Evolutionary conservation across 345 rosid genomes (phyloP).

Genomic region (Murraya paniculata): DNA sequence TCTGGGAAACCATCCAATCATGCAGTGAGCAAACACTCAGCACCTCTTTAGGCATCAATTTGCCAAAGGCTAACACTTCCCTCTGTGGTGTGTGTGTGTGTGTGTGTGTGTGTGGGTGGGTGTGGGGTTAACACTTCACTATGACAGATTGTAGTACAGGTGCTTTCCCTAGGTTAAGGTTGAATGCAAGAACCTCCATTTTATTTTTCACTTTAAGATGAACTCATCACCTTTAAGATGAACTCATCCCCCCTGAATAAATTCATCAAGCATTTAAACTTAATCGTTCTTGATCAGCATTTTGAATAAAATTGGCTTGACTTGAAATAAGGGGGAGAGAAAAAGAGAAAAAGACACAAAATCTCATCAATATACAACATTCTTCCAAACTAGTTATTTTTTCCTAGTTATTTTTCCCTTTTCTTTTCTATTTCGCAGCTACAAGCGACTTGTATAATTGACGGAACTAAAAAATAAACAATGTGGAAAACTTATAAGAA

Average conservation of each 20-base stretch:
- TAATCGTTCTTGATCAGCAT: background rate
- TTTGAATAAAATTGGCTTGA: background rate
- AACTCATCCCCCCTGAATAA: background rate
- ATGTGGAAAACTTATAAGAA: background rate
- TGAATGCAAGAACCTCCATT: background rate
- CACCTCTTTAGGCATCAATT: background rate
- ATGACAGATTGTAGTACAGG: background rate
- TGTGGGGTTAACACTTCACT: background rate
- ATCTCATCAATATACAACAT: background rate
- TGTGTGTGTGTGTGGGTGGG: too few relatives aligned
- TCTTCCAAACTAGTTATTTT: background rate
- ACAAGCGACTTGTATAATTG: background rate
- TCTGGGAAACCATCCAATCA: background rate
- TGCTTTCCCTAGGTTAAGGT: background rate
- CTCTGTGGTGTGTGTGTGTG: too few relatives aligned
- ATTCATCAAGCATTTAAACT: background rate
- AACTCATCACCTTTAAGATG: too few relatives aligned
- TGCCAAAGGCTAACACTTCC: background rate
- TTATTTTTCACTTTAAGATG: background rate
- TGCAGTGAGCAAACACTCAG: background rate
- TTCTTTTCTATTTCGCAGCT: background rate
- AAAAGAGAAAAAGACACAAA: background rate
- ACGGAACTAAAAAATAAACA: background rate
- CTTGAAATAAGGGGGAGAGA: background rate
- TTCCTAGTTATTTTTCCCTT: background rate